Base-by-base conservation (phyloP, 345 rosid genomes). In the Hypericum androsaemum region DNA sequence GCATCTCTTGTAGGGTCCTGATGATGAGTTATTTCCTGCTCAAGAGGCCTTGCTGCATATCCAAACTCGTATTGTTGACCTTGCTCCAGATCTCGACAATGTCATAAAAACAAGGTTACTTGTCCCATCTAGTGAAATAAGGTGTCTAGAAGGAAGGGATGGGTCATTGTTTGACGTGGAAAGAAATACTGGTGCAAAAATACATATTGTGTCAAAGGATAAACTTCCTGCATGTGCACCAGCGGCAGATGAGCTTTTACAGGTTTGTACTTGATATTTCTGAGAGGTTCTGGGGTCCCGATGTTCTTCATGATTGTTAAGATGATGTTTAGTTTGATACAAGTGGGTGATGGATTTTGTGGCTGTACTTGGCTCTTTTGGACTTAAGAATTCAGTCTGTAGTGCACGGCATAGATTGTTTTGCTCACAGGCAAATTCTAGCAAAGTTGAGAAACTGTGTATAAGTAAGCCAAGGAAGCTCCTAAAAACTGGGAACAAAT, bases 41-140 rank as follows among this genome's bases (percentile, higher is more conserved):
- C 99, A 94, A 77, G 99, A 88, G 77, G 99, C 99, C 50, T 68
- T 94, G 62, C 74, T 94, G 71, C 99, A 94, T 66, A 88, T 94
- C 66, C 99, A 94, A 64, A 86, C 87, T 67, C 81, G 68, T 37
- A 94, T 94, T 37, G 69, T 75, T 12, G 95, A 94, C 72, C 87
- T 84, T 53, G 46, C 66, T 51, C 74, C 86, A 7, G 95, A 86
- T 68, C 76, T 80, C 70, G 99, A 83, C 16, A 77, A 77, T 64
- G 53, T 77, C 10, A 58, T 84, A 59, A 86, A 80, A 44, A 94
- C 99, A 32, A 80, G 85, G 57, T 52, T 94, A 53, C 77, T 94
- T 54, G 71, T 94, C 64, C 63, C 92, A 50, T 74, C 86, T 4
- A 65, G 77, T 70, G 97, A 94, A 59, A 74, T 78, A 35, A 73